These are phyloP conservation scores for Cercospora zeina DNA, from an alignment of 2,329 filamentous ascomycete genomes.

Conservation along the genomic window DNA sequence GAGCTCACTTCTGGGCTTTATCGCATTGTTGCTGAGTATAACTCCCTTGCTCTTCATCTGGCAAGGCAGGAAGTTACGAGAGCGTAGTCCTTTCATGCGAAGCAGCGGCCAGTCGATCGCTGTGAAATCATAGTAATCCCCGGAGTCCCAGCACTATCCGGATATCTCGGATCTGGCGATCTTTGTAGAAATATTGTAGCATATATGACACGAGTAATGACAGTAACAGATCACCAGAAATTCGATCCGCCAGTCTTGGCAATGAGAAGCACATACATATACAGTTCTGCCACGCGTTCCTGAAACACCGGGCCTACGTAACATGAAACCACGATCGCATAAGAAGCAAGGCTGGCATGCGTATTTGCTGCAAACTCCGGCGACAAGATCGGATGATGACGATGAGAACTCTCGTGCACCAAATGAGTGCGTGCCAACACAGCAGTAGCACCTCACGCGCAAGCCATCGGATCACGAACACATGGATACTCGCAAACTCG, in stretches of 20 bases:
- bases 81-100: constrained; percentile 41
- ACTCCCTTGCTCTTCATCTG: constrained; percentile 49
- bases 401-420: background rate
- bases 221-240: background rate
- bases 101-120: constrained; percentile 13
- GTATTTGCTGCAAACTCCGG: background rate
- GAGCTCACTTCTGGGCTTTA: constrained; percentile 49
- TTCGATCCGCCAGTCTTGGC: background rate
- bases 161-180: background rate
- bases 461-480: background rate
- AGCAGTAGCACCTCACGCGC: background rate
- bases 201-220: background rate
- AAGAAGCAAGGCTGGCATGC: background rate
- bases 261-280: background rate
- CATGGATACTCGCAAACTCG: background rate
- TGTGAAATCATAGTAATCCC: background rate
- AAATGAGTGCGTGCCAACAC: background rate
- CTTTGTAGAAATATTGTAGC: background rate
- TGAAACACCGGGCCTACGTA: background rate
- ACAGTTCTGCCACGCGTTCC: background rate
- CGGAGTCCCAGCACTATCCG: background rate
- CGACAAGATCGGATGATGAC: constrained; percentile 4
- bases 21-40: constrained; percentile 47
- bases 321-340: background rate
- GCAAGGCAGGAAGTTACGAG: constrained; percentile 39